Conservation (phyloP, 352 stramenopile genomes). For the Phytophthora niederhauseri region DNA sequence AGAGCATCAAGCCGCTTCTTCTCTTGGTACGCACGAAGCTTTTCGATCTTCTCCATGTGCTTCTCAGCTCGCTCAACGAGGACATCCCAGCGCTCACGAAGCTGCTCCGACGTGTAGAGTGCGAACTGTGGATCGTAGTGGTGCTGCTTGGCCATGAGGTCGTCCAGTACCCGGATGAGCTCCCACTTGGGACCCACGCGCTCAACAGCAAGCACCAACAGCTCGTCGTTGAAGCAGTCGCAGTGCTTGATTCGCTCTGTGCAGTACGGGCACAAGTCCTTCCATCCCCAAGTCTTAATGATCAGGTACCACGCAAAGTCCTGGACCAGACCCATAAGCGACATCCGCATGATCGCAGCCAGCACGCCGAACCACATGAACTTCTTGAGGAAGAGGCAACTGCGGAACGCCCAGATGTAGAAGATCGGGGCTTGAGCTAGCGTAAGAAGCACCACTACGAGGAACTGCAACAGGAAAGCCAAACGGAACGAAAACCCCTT, state of each 20-base stretch:
- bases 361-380: slow-evolving; percentile 75
- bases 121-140: slow-evolving; percentile 59
- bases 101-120: slow-evolving; percentile 59
- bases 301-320: slow-evolving; percentile 63
- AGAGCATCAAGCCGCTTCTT: slow-evolving; percentile 52
- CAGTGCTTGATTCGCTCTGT: slow-evolving; percentile 66
- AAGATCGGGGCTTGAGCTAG: slow-evolving; percentile 59
- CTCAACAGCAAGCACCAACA: slow-evolving; percentile 64
- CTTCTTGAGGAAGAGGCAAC: slow-evolving; percentile 64
- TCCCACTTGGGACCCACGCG: slow-evolving; percentile 69
- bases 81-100: slow-evolving; percentile 61
- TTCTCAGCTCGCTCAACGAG: slow-evolving; percentile 53
- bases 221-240: slow-evolving; percentile 76
- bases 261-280: slow-evolving; percentile 68
- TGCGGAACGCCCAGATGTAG: slow-evolving; percentile 72
- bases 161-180: slow-evolving; percentile 63
- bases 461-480: slow-evolving; percentile 58
- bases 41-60: slow-evolving; percentile 70
- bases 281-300: slow-evolving; percentile 63
- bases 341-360: slow-evolving; percentile 62
- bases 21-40: slow-evolving; percentile 53
- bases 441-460: slow-evolving; percentile 58
- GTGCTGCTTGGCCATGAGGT: slow-evolving; percentile 47
- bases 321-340: slow-evolving; percentile 51
- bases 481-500: slow-evolving; percentile 60